Conservation (phyloP, 176 grass and related monocot species). For the Paspalum vaginatum region DNA sequence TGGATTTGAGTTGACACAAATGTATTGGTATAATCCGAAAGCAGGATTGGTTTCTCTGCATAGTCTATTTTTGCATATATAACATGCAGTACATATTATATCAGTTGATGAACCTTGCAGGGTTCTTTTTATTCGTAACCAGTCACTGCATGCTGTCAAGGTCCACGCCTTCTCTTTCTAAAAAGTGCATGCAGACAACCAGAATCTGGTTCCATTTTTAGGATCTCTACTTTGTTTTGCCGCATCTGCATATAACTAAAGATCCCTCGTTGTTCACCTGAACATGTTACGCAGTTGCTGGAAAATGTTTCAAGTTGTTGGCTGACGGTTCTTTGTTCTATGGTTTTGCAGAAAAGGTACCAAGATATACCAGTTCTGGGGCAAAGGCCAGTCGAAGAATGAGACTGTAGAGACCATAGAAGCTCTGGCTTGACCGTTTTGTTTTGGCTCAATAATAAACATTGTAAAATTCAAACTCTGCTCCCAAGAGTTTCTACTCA, state of each 20-base stretch:
- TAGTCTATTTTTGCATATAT: background rate
- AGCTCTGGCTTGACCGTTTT: slow-evolving; percentile 19
- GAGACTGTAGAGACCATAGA: background rate
- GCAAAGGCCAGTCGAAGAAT: slow-evolving; percentile 79
- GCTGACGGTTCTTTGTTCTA: slow-evolving; percentile 19
- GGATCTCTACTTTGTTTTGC: background rate
- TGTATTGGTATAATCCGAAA: background rate
- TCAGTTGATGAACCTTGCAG: background rate
- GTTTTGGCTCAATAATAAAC: slow-evolving; percentile 49
- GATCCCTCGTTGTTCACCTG: background rate
- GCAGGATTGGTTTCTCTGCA: background rate
- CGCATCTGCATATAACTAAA: background rate
- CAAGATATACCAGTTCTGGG: slow-evolving; percentile 83
- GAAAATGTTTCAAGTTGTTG: background rate
- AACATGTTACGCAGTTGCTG: background rate
- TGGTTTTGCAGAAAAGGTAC: slow-evolving; percentile 70
- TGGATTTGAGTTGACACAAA: background rate
- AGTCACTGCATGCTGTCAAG: background rate
- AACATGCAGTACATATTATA: background rate
- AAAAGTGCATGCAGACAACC: background rate
- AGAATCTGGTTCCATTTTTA: background rate
- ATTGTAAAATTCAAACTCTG: slow-evolving; percentile 34
- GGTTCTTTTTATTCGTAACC: background rate
- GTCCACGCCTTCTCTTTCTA: slow-evolving; percentile 1
- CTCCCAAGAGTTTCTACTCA: slow-evolving; percentile 17